These are phyloP conservation scores for Syzygium aqueum DNA, from an alignment of 345 rosid genomes.

Conservation along the genomic window DNA sequence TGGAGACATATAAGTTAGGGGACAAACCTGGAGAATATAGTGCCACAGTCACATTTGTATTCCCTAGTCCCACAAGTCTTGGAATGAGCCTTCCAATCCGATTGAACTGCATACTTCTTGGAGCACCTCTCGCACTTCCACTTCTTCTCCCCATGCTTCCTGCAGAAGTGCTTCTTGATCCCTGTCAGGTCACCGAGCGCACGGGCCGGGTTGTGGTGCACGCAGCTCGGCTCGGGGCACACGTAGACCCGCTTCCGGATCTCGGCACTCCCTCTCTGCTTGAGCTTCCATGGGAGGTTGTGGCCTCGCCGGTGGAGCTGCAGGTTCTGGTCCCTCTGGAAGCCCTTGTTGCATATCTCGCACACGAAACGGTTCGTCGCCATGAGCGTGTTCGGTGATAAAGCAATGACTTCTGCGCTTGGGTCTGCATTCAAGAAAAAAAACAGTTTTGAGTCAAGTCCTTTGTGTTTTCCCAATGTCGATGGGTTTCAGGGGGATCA, in stretches of 20 bases:
- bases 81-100: constrained; percentile 15
- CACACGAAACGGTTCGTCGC: constrained; percentile 12
- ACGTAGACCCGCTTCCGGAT: constrained; percentile 7
- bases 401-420: constrained; percentile 8
- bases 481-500: background rate
- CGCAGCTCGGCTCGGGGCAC: constrained; percentile 10
- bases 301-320: constrained; percentile 15
- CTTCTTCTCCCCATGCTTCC: constrained; percentile 18
- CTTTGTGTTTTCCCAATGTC: background rate
- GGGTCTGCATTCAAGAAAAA: constrained; percentile 4
- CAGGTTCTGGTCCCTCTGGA: constrained; percentile 17
- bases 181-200: constrained; percentile 10
- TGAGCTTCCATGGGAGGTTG: constrained; percentile 15
- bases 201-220: constrained; percentile 8
- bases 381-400: constrained; percentile 8
- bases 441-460: background rate
- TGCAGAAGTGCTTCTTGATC: constrained; percentile 14
- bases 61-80: constrained; percentile 15
- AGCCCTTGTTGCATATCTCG: constrained; percentile 15
- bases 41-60: constrained; percentile 13
- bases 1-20: background rate
- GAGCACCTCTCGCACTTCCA: constrained; percentile 18
- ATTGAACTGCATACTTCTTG: constrained; percentile 11
- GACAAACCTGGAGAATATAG: background rate
- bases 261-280: background rate